Percentiles rank a stretch among this genome's conserved stretches.
Conservation (phyloP, 2,329 filamentous ascomycete species). For the Rhexocercosporidium sp. region DNA sequence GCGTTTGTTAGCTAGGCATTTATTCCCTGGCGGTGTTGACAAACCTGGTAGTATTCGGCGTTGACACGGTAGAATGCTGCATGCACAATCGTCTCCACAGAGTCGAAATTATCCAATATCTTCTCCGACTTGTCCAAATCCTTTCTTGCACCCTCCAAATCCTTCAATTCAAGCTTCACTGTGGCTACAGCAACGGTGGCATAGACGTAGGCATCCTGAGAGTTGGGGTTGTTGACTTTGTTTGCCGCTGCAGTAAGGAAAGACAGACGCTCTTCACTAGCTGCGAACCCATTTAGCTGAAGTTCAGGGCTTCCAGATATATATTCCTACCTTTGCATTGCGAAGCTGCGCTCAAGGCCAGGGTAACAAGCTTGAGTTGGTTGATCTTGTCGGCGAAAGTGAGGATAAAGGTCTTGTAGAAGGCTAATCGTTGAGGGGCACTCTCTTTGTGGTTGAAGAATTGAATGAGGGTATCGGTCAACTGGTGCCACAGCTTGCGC, state of each 20-base stretch:
- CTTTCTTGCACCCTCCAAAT: slow-evolving; percentile 82
- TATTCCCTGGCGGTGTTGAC: slow-evolving; percentile 19
- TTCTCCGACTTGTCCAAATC: slow-evolving; percentile 87
- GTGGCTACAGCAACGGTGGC: slow-evolving; percentile 88
- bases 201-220: slow-evolving; percentile 95
- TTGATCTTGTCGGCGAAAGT: slow-evolving; percentile 99
- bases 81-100: slow-evolving; percentile 93
- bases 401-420: slow-evolving; percentile 94
- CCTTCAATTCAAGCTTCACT: slow-evolving; percentile 80
- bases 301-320: background rate
- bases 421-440: slow-evolving; percentile 79
- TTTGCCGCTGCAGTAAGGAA: slow-evolving; percentile 85
- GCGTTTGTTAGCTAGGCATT: slow-evolving; percentile 28
- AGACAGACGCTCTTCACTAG: slow-evolving; percentile 81
- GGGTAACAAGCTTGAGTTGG: slow-evolving; percentile 92
- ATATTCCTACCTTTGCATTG: slow-evolving; percentile 73
- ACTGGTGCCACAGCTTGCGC: slow-evolving; percentile 98
- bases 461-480: slow-evolving; percentile 84
- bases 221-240: slow-evolving; percentile 89
- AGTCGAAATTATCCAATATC: slow-evolving; percentile 90
- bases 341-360: slow-evolving; percentile 85
- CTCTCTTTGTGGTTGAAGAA: slow-evolving; percentile 88
- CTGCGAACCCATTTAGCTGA: slow-evolving; percentile 51
- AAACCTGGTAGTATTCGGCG: slow-evolving; percentile 88
- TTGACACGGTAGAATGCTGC: slow-evolving; percentile 96